These are phyloP conservation scores for Lentinula novae-zelandiae DNA, from an alignment of 1,284 basidiomycete genomes.

Conservation along the genomic window DNA sequence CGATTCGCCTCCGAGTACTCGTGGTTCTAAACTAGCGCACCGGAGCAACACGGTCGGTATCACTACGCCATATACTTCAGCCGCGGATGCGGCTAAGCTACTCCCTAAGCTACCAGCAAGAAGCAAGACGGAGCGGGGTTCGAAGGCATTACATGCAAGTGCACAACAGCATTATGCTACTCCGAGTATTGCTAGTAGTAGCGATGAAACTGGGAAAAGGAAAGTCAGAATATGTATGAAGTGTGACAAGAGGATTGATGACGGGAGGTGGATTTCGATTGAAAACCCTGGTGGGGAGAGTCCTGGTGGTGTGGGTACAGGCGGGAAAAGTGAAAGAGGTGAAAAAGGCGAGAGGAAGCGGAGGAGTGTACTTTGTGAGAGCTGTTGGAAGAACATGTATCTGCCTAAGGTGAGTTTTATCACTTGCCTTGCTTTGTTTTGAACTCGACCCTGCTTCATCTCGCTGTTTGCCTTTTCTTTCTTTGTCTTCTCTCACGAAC, in stretches of 20 bases:
- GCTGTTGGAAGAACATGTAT: slow-evolving; percentile 93
- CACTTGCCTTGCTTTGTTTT: not conserved
- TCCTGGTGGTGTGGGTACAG: not conserved
- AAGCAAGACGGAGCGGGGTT: slow-evolving; percentile 46
- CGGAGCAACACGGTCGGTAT: slow-evolving; percentile 43
- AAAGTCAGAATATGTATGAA: slow-evolving; percentile 52
- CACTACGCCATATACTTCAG: slow-evolving; percentile 30
- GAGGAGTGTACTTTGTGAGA: slow-evolving; percentile 69
- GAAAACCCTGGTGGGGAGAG: slow-evolving; percentile 50
- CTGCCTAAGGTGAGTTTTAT: slow-evolving; percentile 67
- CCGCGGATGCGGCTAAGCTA: slow-evolving; percentile 40
- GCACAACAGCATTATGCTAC: not conserved
- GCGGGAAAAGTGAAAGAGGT: not conserved
- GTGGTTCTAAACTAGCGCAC: slow-evolving; percentile 8
- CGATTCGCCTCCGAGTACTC: slow-evolving; percentile 18
- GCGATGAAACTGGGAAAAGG: slow-evolving; percentile 23
- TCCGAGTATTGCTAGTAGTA: slow-evolving; percentile 13
- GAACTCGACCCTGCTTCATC: slow-evolving; percentile 46
- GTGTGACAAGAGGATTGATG: slow-evolving; percentile 68
- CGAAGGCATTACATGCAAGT: slow-evolving; percentile 16
- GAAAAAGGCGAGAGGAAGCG: not conserved
- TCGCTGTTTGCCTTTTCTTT: not conserved
- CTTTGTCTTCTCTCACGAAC: not conserved
- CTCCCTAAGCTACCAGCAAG: slow-evolving; percentile 38
- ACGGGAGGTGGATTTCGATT: slow-evolving; percentile 76